Evolutionary conservation across 768 basidiomycete genomes (phyloP).

Genomic region (Leccinellum rugosiceps): DNA sequence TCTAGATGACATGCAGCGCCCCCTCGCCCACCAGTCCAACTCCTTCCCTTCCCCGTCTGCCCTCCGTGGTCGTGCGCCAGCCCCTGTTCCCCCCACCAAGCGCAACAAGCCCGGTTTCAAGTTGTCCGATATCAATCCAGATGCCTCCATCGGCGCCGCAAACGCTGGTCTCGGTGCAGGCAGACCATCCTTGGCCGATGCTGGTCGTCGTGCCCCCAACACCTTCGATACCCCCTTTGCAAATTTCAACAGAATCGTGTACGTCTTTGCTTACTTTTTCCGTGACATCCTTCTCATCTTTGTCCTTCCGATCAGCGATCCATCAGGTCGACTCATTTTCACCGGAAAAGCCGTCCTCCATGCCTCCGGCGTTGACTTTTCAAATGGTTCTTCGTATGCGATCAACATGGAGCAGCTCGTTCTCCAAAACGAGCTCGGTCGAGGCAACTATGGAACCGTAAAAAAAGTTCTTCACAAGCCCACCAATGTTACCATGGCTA

Average conservation of each 20-base stretch:
- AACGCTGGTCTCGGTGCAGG: conserved; percentile 72
- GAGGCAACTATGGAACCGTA: conserved; percentile 96
- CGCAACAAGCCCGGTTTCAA: conserved; percentile 55
- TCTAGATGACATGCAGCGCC: conserved; percentile 26
- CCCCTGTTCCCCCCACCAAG: conserved; percentile 38
- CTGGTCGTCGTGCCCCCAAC: conserved; percentile 33
- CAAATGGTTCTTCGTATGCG: conserved; percentile 82
- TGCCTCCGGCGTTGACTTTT: conserved; percentile 85
- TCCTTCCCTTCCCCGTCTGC: conserved; percentile 34
- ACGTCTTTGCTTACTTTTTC: conserved; percentile 34
- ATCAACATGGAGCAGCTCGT: conserved; percentile 95
- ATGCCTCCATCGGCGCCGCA: conserved; percentile 50
- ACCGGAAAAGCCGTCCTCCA: conserved; percentile 90
- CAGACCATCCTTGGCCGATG: conserved; percentile 49
- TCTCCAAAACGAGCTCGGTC: conserved; percentile 89
- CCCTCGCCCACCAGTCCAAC: conserved; percentile 32
- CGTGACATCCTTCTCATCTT: neutral
- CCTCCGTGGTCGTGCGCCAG: conserved; percentile 27
- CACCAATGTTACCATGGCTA: conserved; percentile 95
- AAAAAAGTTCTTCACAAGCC: conserved; percentile 93
- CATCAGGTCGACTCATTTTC: conserved; percentile 94
- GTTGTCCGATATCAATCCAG: conserved; percentile 59
- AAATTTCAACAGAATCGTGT: conserved; percentile 94
- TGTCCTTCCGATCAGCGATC: conserved; percentile 57
- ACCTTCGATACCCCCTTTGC: conserved; percentile 77